A percentile compares a stretch with the other conserved stretches of the same genome.
Conservation (phyloP, 78 protist genomes). For the Capsaspora owczarzaki region DNA sequence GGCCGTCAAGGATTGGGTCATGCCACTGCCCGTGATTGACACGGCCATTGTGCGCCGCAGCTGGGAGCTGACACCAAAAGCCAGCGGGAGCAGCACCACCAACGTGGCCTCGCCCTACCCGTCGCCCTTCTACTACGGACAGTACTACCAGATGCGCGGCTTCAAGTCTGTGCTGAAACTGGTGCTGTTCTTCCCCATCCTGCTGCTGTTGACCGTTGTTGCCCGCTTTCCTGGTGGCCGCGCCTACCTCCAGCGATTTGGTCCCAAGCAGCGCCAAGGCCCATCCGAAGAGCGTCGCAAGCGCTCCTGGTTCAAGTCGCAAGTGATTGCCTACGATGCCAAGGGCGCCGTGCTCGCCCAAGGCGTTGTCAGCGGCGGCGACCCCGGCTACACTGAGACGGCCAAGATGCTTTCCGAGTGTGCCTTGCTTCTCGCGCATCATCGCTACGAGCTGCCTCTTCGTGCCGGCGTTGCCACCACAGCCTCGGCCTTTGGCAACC, state of each 20-base stretch:
- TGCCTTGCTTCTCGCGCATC: neutral
- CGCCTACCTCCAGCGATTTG: too few species aligned
- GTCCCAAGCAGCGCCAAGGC: too few species aligned
- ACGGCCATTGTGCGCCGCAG: neutral
- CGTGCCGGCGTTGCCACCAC: conserved; percentile 1
- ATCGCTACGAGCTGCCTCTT: neutral
- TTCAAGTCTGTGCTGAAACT: neutral
- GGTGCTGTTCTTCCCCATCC: neutral
- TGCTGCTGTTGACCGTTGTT: too few species aligned
- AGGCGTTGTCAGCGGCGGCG: conserved; percentile 7
- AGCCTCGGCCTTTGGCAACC: neutral
- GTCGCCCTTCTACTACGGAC: neutral
- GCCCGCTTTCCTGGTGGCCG: too few species aligned
- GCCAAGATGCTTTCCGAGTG: conserved; percentile 26
- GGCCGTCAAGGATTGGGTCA: too few species aligned
- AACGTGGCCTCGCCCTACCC: too few species aligned
- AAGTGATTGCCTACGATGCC: neutral
- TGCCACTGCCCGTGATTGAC: neutral
- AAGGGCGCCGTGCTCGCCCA: neutral
- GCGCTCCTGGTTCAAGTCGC: neutral
- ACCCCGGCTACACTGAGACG: conserved; percentile 33
- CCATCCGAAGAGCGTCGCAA: too few species aligned
- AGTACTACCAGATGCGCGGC: neutral
- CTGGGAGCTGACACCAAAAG: too few species aligned
- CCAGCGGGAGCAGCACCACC: too few species aligned